Conservation (phyloP, 768 basidiomycete species). For the Neoboletus brunneissimus region DNA sequence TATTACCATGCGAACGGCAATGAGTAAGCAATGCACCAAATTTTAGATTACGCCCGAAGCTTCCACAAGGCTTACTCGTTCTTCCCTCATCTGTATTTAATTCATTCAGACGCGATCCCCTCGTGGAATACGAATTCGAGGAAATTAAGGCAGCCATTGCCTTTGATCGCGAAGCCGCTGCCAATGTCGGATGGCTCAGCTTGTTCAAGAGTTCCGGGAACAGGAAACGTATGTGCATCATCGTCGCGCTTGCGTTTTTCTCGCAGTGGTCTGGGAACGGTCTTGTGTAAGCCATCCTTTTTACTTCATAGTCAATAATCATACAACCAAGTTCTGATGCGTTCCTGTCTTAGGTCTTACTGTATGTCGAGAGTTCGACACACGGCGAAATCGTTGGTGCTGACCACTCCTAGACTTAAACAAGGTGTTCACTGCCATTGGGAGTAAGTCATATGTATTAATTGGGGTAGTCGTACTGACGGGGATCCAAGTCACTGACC, state of each 20-base stretch:
- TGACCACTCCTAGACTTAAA: constrained; percentile 38
- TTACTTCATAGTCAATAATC: background rate
- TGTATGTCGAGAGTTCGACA: constrained; percentile 20
- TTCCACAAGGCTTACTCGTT: background rate
- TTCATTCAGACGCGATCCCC: background rate
- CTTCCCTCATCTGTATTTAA: background rate
- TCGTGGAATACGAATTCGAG: background rate
- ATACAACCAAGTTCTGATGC: background rate
- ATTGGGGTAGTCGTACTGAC: background rate
- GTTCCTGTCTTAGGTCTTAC: constrained; percentile 16
- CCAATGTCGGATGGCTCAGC: background rate
- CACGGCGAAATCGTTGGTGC: background rate
- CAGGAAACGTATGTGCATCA: background rate
- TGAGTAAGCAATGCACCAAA: background rate
- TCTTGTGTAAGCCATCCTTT: constrained; percentile 31
- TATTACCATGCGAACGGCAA: background rate
- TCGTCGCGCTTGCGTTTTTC: background rate
- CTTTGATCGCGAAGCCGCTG: background rate
- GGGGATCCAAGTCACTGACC: constrained; percentile 37
- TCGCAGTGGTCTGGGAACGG: background rate
- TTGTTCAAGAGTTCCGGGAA: background rate
- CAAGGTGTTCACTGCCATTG: constrained; percentile 51
- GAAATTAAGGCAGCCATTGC: background rate
- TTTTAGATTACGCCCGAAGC: background rate
- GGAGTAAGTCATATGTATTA: constrained; percentile 16